phyloP scores from a whole-genome alignment of 768 basidiomycete species.

The Leccinum pellstonianum region DNA sequence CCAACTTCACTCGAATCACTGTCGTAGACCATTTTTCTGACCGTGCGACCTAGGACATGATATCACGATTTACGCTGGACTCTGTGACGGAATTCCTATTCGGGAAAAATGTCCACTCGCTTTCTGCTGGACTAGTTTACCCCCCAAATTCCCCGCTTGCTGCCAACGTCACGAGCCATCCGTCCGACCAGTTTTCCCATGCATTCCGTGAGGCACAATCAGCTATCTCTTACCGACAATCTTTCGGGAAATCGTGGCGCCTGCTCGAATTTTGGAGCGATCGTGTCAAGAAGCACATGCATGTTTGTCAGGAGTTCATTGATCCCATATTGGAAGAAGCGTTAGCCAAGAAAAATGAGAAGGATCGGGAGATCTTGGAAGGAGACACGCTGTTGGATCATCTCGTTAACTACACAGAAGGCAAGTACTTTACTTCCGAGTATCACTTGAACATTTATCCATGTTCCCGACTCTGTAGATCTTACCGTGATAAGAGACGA shows the following conservation, averaged over 20 bases:
- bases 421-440: slow-evolving; percentile 3
- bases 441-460: neutral
- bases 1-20: neutral
- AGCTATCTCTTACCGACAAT: slow-evolving; percentile 37
- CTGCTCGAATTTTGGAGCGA: slow-evolving; percentile 53
- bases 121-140: slow-evolving; percentile 48
- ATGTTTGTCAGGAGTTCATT: slow-evolving; percentile 49
- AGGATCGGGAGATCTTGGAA: slow-evolving; percentile 16
- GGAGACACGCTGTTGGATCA: slow-evolving; percentile 32
- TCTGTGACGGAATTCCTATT: slow-evolving; percentile 60
- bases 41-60: slow-evolving; percentile 41
- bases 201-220: slow-evolving; percentile 53
- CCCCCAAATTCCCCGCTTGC: slow-evolving; percentile 31
- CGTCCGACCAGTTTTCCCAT: slow-evolving; percentile 41
- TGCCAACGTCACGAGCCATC: slow-evolving; percentile 25
- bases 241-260: slow-evolving; percentile 49
- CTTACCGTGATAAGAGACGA: slow-evolving; percentile 34
- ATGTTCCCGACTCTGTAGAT: slow-evolving; percentile 19
- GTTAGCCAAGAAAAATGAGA: slow-evolving; percentile 28
- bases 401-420: slow-evolving; percentile 32
- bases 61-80: slow-evolving; percentile 58
- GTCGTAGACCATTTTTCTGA: neutral
- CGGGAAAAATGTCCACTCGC: slow-evolving; percentile 45
- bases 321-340: slow-evolving; percentile 53
- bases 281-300: slow-evolving; percentile 43